phyloP scores from a whole-genome alignment of 805 yeast genomes.

The Candida nonsorbophila region DNA sequence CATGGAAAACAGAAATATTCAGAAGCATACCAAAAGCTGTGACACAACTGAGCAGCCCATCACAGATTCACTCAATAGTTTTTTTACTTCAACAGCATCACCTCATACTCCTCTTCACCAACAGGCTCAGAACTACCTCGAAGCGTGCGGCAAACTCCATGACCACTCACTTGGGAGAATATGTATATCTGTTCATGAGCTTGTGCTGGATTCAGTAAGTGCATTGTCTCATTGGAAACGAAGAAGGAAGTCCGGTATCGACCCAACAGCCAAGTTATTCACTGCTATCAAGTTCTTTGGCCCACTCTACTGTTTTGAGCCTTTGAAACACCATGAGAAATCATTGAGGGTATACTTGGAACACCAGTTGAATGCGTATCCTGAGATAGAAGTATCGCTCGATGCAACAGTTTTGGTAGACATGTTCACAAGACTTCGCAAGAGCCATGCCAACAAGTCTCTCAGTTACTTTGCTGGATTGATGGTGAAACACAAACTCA shows the following conservation, averaged over 20 bases:
- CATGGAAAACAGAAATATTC: no score
- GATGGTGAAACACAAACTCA: slow-evolving; percentile 12
- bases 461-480: slow-evolving; percentile 3
- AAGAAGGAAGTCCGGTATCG: not conserved
- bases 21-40: no score
- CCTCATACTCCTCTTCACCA: slow-evolving; percentile 16
- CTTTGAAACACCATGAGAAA: not conserved
- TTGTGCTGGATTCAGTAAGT: slow-evolving; percentile 4
- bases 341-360: slow-evolving; percentile 5
- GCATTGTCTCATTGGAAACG: slow-evolving; percentile 1
- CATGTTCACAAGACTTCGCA: slow-evolving; percentile 3
- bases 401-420: slow-evolving; percentile 8
- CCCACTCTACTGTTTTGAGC: slow-evolving; percentile 3
- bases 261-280: slow-evolving; percentile 3
- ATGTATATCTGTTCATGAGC: slow-evolving; percentile 8
- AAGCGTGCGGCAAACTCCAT: slow-evolving; percentile 11
- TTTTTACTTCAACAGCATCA: no score
- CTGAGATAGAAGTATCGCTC: slow-evolving; percentile 12
- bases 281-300: slow-evolving; percentile 3
- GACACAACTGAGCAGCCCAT: no score
- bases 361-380: slow-evolving; percentile 6
- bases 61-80: no score
- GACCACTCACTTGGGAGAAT: slow-evolving; percentile 13
- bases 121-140: slow-evolving; percentile 14
- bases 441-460: not conserved